Evolutionary conservation across 495 filamentous ascomycete genomes (phyloP), one percentile per base, ranked within the genome.

Genomic region (Ramalina intermedia): DNA sequence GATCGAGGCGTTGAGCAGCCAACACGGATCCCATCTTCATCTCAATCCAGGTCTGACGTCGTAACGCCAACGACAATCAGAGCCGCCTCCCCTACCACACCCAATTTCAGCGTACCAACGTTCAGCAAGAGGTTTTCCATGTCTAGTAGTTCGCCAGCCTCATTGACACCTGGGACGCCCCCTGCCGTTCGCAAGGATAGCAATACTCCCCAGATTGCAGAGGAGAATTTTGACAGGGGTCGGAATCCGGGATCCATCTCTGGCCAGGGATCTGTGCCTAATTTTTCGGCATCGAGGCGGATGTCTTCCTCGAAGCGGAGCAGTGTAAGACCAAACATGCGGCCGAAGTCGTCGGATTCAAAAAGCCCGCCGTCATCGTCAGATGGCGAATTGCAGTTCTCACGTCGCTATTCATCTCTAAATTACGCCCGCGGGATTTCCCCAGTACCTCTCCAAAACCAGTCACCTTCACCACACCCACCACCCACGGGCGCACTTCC

Each of bases 51-150:
- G n/a, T 40, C 52, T 6, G 37, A 44, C 27, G 49, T 43, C n/a
- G 58, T 61, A 27, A 44, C 45, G 11, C 24, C 57, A 8, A 53
- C 63, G 26, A 41, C 51, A 14, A 53, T 53, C 18, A 50, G 58
- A 24, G 49, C 61, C 29, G 62, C 61, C 40, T 59, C 68, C 12
- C 59, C 53, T 1, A 62, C 69, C 18, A 64, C 70, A 7, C 70
- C 69, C 2, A 73, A 74, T 50, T 74, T 73, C 46, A 74, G 71
- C 47, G 70, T 74, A 23, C 71, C 71, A 14, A 66, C 61, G 5
- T 73, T 73, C 45, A 73, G 69, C 61, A 67, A 62, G 40, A 41
- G 56, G 3, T 58, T 52, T 21, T 58, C 56, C 16, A 35, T 47
- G 29, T 17, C 27, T 6, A 24, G 23, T 37, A 26, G 48, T 52